Base-by-base conservation (phyloP, 164 flowering plant species). In the Vitis amurensis region DNA sequence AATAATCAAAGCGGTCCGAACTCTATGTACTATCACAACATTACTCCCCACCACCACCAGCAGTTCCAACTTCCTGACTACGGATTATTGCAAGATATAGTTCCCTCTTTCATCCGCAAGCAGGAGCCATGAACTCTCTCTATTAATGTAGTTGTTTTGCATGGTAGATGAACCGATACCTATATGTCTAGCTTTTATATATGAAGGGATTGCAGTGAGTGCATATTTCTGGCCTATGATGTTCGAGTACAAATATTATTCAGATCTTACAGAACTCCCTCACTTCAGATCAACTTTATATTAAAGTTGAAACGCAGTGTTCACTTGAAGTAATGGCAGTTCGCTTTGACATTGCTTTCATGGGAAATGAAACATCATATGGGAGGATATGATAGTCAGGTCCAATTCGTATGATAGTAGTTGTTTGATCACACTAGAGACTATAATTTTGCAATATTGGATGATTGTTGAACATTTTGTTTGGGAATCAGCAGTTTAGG, bases 71-170 rank as follows among this genome's bases (percentile, higher is more conserved):
- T 66, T 69, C 80, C 79, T 73, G 87, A 84, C 65, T 77, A 80
- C 72, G 89, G 89, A 44, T 78, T 86, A 14, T 61, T 86, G 75
- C 87, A 86, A 70, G 87, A 86, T 74, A 73, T 86, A 48, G 75
- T 84, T 59, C 81, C 85, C 2, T 62, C 87, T 11, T 76, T 75
- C 75, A 23, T 55, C 60, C 74, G 70, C n/a, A 72, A 75, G 58
- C 76, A 75, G 13, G 64, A 69, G 57, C 87, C 79, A 55, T 81
- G 77, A 81, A 62, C 8, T n/a, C 27, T 23, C 27, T 8, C 50
- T 37, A 37, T 37, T 37, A 52, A 64, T 63, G 52, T 44, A 44
- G 14, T 55, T 64, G n/a, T 58, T 66, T 58, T 44, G 12, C 15
- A 60, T 49, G 1, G n/a, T 57, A 51, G 30, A 56, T 63, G 63